Conservation (phyloP, 2,329 filamentous ascomycete genomes). For the Alternaria triticina region DNA sequence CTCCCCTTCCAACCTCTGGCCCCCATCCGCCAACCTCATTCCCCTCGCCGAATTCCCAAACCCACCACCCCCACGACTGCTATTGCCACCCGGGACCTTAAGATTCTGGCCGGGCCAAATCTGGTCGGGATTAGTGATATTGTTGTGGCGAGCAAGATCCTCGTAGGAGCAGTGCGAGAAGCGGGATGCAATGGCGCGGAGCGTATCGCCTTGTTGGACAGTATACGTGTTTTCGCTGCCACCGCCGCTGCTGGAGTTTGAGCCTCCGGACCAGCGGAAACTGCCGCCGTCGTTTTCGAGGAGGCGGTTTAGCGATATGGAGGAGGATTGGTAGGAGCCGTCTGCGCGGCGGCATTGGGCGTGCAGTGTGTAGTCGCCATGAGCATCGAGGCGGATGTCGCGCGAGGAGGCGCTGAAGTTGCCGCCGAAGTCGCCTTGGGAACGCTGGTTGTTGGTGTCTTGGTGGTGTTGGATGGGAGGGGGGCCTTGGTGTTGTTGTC, state of each 20-base stretch:
- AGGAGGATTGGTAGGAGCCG: slow-evolving; percentile 31
- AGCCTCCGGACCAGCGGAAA: slow-evolving; percentile 30
- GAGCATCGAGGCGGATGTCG: slow-evolving; percentile 34
- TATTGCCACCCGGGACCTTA: slow-evolving; percentile 28
- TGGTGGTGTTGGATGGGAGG: slow-evolving; percentile 2
- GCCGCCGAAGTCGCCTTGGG: slow-evolving; percentile 27
- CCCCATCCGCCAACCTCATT: slow-evolving; percentile 26
- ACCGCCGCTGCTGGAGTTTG: slow-evolving; percentile 15
- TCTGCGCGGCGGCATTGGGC: slow-evolving; percentile 32
- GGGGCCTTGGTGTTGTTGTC: slow-evolving; percentile 17
- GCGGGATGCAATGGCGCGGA: slow-evolving; percentile 32
- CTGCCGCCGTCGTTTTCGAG: slow-evolving; percentile 33
- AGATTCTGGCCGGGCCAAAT: slow-evolving; percentile 38
- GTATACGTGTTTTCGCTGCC: slow-evolving; percentile 20
- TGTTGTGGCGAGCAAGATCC: slow-evolving; percentile 33
- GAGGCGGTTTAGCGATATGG: slow-evolving; percentile 27
- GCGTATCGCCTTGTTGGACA: slow-evolving; percentile 36
- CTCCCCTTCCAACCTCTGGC: slow-evolving; percentile 32
- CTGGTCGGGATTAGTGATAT: slow-evolving; percentile 33
- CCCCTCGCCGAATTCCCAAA: slow-evolving; percentile 33
- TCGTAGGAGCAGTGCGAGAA: slow-evolving; percentile 35
- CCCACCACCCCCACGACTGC: slow-evolving; percentile 12
- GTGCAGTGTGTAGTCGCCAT: slow-evolving; percentile 35
- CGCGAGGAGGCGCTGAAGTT: slow-evolving; percentile 32
- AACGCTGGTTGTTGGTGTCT: slow-evolving; percentile 6